Percentiles rank a stretch among this genome's conserved stretches.
phyloP scores from a whole-genome alignment of 176 grass and related monocot species.

The Hyparrhenia diplandra region DNA sequence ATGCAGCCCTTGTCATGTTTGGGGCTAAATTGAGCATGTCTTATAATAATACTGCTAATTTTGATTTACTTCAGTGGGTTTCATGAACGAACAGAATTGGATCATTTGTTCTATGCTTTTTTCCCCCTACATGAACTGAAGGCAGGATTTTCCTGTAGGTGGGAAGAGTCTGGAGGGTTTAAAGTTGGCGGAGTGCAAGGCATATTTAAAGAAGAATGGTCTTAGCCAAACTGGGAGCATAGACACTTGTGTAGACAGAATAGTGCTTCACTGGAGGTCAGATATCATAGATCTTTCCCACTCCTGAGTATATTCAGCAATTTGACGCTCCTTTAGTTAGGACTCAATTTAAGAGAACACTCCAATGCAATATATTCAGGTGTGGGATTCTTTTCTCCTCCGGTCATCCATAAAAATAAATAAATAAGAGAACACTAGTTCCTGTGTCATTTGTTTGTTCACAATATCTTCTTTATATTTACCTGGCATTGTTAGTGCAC shows the following conservation, averaged over 20 bases:
- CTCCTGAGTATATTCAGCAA: background rate
- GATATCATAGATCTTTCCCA: background rate
- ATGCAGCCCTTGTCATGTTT: conserved; percentile 8
- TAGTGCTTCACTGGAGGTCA: conserved; percentile 66
- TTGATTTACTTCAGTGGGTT: background rate
- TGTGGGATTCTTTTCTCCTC: too few relatives aligned
- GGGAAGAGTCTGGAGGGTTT: conserved; percentile 45
- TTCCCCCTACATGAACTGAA: conserved; percentile 5
- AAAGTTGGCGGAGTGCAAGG: conserved; percentile 64
- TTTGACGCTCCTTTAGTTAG: background rate
- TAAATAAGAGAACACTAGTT: background rate
- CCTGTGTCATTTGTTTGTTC: background rate
- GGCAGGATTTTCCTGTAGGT: conserved; percentile 18
- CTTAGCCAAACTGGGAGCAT: conserved; percentile 53
- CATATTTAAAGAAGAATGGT: conserved; percentile 55
- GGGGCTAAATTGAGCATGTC: background rate
- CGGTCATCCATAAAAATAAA: too few relatives aligned
- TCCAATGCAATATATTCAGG: too few relatives aligned
- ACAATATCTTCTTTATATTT: background rate
- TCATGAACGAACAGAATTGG: conserved; percentile 8
- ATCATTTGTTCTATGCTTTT: conserved; percentile 4
- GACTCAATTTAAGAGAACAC: background rate
- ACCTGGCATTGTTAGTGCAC: background rate
- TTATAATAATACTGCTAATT: background rate
- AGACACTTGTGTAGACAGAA: conserved; percentile 50